phyloP scores from a whole-genome alignment of 306 rosid species.

The Styphnolobium japonicum region DNA sequence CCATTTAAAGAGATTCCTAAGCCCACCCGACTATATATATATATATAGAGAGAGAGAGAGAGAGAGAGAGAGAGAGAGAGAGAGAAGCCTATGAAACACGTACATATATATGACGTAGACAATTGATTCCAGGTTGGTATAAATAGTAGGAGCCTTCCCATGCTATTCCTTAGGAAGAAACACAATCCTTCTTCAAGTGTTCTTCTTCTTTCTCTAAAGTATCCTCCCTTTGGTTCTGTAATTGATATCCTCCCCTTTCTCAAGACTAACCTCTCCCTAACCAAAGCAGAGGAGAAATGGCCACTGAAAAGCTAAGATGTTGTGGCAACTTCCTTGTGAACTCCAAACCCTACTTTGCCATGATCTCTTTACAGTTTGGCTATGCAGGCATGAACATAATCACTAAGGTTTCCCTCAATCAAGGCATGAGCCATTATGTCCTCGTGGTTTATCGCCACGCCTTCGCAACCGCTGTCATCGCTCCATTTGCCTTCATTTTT shows the following conservation, averaged over 20 bases:
- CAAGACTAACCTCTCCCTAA: neutral
- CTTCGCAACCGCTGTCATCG: constrained; percentile 68
- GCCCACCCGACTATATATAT: constrained; percentile 27
- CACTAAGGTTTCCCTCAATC: constrained; percentile 78
- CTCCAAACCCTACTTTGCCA: constrained; percentile 82
- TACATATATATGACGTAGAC: constrained; percentile 21
- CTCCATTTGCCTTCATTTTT: constrained; percentile 72
- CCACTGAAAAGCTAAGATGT: constrained; percentile 42
- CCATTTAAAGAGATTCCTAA: neutral
- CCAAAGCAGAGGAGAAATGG: constrained; percentile 27
- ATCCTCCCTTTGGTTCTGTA: neutral
- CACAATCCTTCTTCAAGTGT: constrained; percentile 38
- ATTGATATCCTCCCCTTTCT: neutral
- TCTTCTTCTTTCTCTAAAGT: constrained; percentile 30
- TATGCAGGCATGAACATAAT: constrained; percentile 94
- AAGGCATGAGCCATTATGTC: constrained; percentile 96
- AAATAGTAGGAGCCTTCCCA: constrained; percentile 31
- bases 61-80: neutral
- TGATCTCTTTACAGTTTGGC: constrained; percentile 85
- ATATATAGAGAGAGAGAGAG: neutral
- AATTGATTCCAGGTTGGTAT: constrained; percentile 34
- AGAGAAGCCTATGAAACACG: neutral
- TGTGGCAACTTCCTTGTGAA: constrained; percentile 44
- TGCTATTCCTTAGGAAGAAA: constrained; percentile 42
- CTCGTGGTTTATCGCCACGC: constrained; percentile 94